Conservation (phyloP, 768 basidiomycete genomes). For the Paxillus involutus region DNA sequence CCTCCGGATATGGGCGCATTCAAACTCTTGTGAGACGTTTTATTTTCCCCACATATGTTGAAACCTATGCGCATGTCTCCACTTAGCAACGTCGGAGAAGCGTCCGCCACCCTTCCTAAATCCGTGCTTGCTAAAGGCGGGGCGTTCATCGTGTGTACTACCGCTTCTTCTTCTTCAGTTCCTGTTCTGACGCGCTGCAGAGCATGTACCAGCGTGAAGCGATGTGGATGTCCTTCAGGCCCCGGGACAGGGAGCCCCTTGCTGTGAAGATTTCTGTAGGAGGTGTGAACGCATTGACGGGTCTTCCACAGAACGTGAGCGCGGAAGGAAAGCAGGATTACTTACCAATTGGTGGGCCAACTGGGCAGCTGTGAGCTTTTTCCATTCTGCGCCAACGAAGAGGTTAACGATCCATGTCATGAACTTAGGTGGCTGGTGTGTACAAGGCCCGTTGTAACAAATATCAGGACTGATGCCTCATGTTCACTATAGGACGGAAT, state of each 20-base stretch:
- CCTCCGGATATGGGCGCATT: constrained; percentile 26
- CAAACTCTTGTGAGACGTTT: constrained; percentile 16
- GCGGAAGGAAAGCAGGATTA: constrained; percentile 23
- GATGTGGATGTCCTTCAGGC: constrained; percentile 28
- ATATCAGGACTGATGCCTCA: neutral
- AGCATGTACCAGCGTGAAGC: constrained; percentile 31
- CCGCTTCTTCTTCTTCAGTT: neutral
- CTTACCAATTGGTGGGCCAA: neutral
- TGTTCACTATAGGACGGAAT: constrained; percentile 16
- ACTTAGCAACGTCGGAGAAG: constrained; percentile 17
- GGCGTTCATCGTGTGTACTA: constrained; percentile 21
- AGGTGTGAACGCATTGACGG: constrained; percentile 30
- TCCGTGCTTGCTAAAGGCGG: constrained; percentile 23
- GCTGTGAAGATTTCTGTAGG: constrained; percentile 31
- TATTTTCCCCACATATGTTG: neutral
- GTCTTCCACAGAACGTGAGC: constrained; percentile 1
- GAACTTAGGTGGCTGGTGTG: neutral
- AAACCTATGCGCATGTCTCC: neutral
- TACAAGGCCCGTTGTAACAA: neutral
- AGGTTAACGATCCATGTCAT: neutral
- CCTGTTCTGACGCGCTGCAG: constrained; percentile 1
- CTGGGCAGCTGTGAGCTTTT: neutral
- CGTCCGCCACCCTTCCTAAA: constrained; percentile 13
- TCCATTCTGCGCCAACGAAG: neutral
- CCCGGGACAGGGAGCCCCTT: neutral